Base-by-base conservation (phyloP, 1,284 basidiomycete genomes). In the Puccinia novopanici region DNA sequence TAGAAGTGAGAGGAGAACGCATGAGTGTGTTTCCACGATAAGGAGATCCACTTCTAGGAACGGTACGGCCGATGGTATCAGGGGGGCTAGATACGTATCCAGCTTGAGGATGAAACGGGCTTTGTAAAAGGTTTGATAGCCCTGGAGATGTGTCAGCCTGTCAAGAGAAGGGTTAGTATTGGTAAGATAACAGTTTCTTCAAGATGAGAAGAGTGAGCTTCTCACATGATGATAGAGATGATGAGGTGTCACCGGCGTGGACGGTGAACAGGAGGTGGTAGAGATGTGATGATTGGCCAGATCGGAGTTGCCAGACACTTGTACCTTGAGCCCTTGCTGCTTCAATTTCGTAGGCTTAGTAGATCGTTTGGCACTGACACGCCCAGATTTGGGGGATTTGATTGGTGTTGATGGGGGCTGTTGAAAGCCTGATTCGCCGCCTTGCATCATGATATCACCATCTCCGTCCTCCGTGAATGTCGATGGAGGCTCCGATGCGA, bases 361-460 rank as follows among this genome's bases (percentile, higher is more conserved):
- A 52, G 34, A 27, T 34, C 68, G 67, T 72, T 71, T 71, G 19
- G 13, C 42, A 40, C 45, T 50, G 22, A 54, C 34, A 72, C 77
- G 63, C 8, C n/a, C 42, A 30, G 50, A 37, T 27, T 72, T 79
- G 37, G 65, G 52, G 0, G 67, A 50, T 52, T 68, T 71, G 40
- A 72, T 72, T 27, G 77, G 68, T 19, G 65, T 79, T 30, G 54
- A 61, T 1, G 77, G 55, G 40, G 17, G 45, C 1, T 27, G 55
- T 59, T 79, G 55, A 22, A 59, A 75, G 22, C 54, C 54, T 12
- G 9, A 30, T 24, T 57, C 54, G 37, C n/a, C 9, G 27, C 2
- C 57, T 57, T 79, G 50, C 77, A 79, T 79, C 27, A 34, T 72
- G 19, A 68, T 72, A 72, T 79, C 77, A 22, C 77, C 77, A 61